phyloP scores from a whole-genome alignment of 2,329 filamentous ascomycete genomes.

The Chalaropsis thielavioides region DNA sequence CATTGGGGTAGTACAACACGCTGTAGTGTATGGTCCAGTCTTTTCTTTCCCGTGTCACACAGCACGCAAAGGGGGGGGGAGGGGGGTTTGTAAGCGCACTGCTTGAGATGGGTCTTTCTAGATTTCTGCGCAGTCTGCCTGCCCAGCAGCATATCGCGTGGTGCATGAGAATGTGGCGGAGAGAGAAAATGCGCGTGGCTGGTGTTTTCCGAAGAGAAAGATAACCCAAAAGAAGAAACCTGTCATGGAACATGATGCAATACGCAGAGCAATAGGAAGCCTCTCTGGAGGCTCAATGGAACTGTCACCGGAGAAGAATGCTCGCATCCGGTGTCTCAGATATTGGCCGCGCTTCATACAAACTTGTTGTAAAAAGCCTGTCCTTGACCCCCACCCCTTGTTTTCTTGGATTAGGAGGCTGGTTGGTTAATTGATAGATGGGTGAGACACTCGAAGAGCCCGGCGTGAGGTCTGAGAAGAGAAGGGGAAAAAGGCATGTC shows the following conservation, averaged over 20 bases:
- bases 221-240: no score
- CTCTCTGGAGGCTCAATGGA: background rate
- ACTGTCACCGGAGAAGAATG: background rate
- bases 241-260: background rate
- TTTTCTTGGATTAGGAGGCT: background rate
- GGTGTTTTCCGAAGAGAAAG: background rate
- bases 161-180: background rate
- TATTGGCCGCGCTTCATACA: background rate
- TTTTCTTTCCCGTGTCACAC: background rate
- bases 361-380: background rate
- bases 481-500: background rate
- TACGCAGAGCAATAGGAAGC: background rate
- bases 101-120: background rate
- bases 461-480: background rate
- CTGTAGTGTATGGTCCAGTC: background rate
- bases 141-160: background rate
- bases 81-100: background rate
- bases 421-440: background rate
- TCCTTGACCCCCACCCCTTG: background rate
- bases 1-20: background rate
- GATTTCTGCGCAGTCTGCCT: background rate
- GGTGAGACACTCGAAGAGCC: background rate
- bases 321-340: background rate
- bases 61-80: background rate
- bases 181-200: background rate